These are phyloP conservation scores for Leccinum subrobustum DNA, from an alignment of 1,284 basidiomycete genomes.

Conservation along the genomic window DNA sequence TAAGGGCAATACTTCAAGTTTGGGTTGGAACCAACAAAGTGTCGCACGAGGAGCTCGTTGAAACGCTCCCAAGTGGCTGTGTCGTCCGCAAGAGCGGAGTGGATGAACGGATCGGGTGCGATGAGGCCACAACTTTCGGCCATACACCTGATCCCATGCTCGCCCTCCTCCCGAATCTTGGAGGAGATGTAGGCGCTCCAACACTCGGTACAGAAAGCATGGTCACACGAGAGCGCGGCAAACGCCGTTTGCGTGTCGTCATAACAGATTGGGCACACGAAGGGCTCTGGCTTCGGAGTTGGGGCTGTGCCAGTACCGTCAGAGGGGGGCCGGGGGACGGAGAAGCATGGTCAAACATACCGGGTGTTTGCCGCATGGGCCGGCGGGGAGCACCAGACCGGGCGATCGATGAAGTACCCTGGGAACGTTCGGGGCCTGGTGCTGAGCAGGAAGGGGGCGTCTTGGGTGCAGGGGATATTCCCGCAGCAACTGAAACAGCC, in stretches of 20 bases:
- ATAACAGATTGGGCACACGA: slow-evolving; percentile 90
- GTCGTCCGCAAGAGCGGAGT: slow-evolving; percentile 40
- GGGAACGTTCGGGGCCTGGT: slow-evolving; percentile 36
- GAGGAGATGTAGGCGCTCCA: slow-evolving; percentile 84
- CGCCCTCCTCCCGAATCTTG: slow-evolving; percentile 91
- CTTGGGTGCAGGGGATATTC: slow-evolving; percentile 46
- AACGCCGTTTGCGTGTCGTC: slow-evolving; percentile 69
- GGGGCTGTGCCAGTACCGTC: slow-evolving; percentile 18
- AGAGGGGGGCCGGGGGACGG: background rate
- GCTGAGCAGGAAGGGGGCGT: slow-evolving; percentile 31
- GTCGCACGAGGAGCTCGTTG: slow-evolving; percentile 83
- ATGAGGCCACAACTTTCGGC: slow-evolving; percentile 83
- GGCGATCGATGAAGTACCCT: slow-evolving; percentile 25
- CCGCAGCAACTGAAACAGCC: slow-evolving; percentile 69
- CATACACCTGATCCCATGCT: slow-evolving; percentile 92
- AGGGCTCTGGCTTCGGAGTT: slow-evolving; percentile 44
- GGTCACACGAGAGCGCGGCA: slow-evolving; percentile 72
- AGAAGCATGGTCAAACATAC: slow-evolving; percentile 6
- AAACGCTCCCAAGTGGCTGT: slow-evolving; percentile 62
- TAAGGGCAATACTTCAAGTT: slow-evolving; percentile 93
- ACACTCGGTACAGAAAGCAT: slow-evolving; percentile 84
- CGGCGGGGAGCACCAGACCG: slow-evolving; percentile 35
- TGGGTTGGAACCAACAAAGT: slow-evolving; percentile 86
- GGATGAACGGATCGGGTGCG: slow-evolving; percentile 64
- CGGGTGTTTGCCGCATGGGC: slow-evolving; percentile 41